phyloP scores from a whole-genome alignment of 2,329 filamentous ascomycete species.

The Rutstroemia sp. region DNA sequence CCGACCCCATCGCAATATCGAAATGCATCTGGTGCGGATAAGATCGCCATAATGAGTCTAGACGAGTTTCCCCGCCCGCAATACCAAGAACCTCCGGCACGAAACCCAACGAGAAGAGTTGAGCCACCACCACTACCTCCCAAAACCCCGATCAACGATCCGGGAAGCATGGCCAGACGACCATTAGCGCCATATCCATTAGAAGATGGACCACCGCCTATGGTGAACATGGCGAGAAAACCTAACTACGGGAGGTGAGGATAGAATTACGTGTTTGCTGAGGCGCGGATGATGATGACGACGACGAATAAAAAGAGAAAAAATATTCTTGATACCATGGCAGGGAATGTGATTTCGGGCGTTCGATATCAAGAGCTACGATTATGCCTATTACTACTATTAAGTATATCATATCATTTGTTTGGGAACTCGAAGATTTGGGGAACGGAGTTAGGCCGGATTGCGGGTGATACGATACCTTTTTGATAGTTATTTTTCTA shows the following conservation, averaged over 20 bases:
- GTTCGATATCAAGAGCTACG: no score
- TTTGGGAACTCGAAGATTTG: no score
- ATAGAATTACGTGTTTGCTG: not conserved
- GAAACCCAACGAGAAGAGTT: slow-evolving; percentile 25
- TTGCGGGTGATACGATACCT: no score
- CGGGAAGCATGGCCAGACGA: slow-evolving; percentile 17
- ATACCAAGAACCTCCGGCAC: not conserved
- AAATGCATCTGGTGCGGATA: slow-evolving; percentile 53
- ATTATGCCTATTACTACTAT: no score
- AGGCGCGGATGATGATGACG: no score
- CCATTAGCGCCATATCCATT: slow-evolving; percentile 60
- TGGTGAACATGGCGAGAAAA: slow-evolving; percentile 80
- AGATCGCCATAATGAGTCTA: slow-evolving; percentile 55
- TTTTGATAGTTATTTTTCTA: no score
- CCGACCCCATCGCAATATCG: slow-evolving; percentile 53
- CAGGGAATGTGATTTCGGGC: no score
- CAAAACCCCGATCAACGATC: slow-evolving; percentile 64
- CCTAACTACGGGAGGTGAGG: slow-evolving; percentile 38
- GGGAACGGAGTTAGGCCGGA: no score
- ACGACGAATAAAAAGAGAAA: no score
- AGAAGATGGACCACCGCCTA: slow-evolving; percentile 72
- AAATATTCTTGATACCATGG: no score
- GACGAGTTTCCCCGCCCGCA: slow-evolving; percentile 48
- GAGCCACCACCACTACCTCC: slow-evolving; percentile 68
- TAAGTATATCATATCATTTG: no score